A percentile compares a stretch with the other conserved stretches of the same genome.
These are phyloP conservation scores for Fusarium luffae DNA, from an alignment of 2,329 filamentous ascomycete genomes.

Conservation along the genomic window DNA sequence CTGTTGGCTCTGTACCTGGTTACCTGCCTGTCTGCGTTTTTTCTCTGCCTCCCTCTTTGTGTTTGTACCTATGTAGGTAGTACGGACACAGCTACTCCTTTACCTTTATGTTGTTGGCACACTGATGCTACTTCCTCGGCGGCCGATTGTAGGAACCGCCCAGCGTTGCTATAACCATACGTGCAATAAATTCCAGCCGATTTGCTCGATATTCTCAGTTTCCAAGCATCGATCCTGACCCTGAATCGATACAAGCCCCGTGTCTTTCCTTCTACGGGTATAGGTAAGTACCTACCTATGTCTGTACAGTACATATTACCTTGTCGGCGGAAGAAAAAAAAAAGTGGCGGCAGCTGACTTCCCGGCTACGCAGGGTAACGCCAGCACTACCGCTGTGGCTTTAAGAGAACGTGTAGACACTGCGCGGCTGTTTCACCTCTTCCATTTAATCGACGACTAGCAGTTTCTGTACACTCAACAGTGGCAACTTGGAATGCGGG, in stretches of 20 bases:
- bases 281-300: background rate
- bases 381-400: background rate
- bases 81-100: background rate
- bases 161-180: background rate
- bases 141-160: background rate
- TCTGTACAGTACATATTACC: background rate
- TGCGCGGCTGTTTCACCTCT: background rate
- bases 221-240: background rate
- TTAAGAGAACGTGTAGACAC: background rate
- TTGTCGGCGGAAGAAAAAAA: background rate
- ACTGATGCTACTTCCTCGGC: background rate
- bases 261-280: background rate
- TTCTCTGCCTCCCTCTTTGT: no score
- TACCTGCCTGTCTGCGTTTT: background rate
- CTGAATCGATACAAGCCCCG: background rate
- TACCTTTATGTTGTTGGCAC: background rate
- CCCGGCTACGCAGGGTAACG: background rate
- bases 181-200: background rate
- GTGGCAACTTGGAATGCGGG: background rate
- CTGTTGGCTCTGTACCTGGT: background rate
- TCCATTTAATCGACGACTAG: background rate
- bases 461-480: background rate
- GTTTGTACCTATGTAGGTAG: background rate
- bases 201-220: background rate
- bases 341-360: conserved; percentile 1